Evolutionary conservation across 2,329 filamentous ascomycete species (phyloP).

Genomic region (Juglanconis juglandina): DNA sequence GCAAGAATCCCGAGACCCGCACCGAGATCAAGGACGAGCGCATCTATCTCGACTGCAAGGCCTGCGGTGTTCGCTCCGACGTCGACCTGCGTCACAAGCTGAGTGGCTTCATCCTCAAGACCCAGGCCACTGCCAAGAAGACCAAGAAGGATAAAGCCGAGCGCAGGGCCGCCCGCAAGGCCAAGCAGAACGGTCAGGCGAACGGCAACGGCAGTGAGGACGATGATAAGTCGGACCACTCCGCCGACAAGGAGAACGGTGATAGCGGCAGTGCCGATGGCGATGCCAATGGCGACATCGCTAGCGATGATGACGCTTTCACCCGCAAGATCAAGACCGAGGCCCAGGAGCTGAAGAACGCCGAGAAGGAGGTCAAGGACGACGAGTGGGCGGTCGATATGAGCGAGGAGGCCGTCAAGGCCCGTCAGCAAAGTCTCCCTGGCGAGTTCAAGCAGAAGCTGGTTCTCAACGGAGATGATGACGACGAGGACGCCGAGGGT

Average conservation of each 20-base stretch:
- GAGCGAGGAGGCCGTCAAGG: slow-evolving; percentile 91
- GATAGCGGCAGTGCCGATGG: slow-evolving; percentile 48
- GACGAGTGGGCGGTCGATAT: slow-evolving; percentile 96
- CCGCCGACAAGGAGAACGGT: slow-evolving; percentile 45
- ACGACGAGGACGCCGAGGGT: slow-evolving; percentile 77
- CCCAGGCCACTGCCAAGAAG: slow-evolving; percentile 73
- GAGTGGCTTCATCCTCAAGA: slow-evolving; percentile 92
- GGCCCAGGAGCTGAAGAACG: slow-evolving; percentile 44
- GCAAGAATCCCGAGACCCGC: slow-evolving; percentile 98
- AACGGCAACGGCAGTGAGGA: slow-evolving; percentile 50
- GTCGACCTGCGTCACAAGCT: slow-evolving; percentile 94
- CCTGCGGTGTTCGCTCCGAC: slow-evolving; percentile 87
- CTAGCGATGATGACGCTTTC: slow-evolving; percentile 76
- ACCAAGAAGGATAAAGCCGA: slow-evolving; percentile 97
- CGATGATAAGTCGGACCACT: slow-evolving; percentile 52
- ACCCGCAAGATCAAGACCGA: slow-evolving; percentile 75
- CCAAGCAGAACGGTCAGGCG: slow-evolving; percentile 70
- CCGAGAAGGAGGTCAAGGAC: slow-evolving; percentile 62
- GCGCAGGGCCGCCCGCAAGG: slow-evolving; percentile 85
- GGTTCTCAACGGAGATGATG: slow-evolving; percentile 71
- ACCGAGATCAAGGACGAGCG: slow-evolving; percentile 90
- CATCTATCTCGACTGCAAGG: slow-evolving; percentile 97
- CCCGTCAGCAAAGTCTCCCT: slow-evolving; percentile 89
- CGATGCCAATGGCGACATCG: slow-evolving; percentile 60
- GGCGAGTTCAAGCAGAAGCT: slow-evolving; percentile 91